Evolutionary conservation across 176 grass and related monocot species (phyloP).

Genomic region (sorghum (Sorghum bicolor)): DNA sequence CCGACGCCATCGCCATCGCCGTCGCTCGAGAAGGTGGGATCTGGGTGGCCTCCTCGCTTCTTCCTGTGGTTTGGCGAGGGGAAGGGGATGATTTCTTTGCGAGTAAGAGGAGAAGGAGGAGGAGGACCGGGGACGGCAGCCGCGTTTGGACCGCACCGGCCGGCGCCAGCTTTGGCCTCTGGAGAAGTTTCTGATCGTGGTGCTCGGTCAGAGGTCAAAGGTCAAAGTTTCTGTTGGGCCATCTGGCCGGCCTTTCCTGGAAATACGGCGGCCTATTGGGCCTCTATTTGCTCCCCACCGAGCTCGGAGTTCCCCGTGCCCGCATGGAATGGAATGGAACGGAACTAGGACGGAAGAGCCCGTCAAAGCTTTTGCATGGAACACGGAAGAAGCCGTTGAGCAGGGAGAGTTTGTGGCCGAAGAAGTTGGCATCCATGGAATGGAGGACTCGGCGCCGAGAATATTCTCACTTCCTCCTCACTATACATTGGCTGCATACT

Average conservation of each 20-base stretch:
- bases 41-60: neutral
- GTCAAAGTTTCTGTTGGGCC: neutral
- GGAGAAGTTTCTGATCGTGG: neutral
- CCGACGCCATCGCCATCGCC: neutral
- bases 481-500: slow-evolving; percentile 10
- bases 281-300: neutral
- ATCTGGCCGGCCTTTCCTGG: neutral
- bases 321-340: neutral
- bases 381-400: neutral
- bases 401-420: neutral
- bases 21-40: neutral
- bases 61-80: neutral
- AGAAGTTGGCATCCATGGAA: slow-evolving; percentile 1
- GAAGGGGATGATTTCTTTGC: neutral
- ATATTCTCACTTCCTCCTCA: slow-evolving; percentile 22
- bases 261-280: neutral
- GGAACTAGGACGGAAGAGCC: neutral
- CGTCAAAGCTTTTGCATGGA: slow-evolving; percentile 23
- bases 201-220: neutral
- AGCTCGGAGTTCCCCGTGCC: neutral
- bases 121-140: neutral
- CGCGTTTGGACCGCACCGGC: slow-evolving; percentile 5
- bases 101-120: no score
- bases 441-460: neutral
- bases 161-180: neutral